Evolutionary conservation across 2,329 filamentous ascomycete genomes (phyloP).

Genomic region (Coniella vitis): DNA sequence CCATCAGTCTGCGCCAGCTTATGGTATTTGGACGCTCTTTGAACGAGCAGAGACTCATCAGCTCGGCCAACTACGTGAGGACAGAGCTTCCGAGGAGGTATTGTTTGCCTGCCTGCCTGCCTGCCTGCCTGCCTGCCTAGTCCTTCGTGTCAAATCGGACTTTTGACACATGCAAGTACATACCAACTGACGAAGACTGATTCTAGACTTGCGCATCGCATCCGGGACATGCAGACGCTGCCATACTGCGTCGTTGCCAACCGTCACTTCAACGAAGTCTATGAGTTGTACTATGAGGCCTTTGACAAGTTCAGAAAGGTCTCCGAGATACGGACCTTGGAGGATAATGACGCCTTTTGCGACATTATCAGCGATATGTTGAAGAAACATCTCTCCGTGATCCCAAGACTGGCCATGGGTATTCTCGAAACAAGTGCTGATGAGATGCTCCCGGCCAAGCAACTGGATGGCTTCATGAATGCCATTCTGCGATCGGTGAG

Average conservation of each 20-base stretch:
- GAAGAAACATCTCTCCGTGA: conserved; percentile 83
- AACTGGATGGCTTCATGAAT: conserved; percentile 93
- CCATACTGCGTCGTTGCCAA: conserved; percentile 97
- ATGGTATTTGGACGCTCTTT: conserved; percentile 95
- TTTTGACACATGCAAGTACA: too few species aligned
- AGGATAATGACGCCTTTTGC: conserved; percentile 88
- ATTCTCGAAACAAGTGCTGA: conserved; percentile 71
- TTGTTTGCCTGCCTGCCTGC: conserved; percentile 18
- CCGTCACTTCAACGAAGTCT: conserved; percentile 85
- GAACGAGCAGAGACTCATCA: conserved; percentile 81
- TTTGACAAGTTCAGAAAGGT: conserved; percentile 86
- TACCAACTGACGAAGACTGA: not conserved
- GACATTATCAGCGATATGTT: conserved; percentile 71
- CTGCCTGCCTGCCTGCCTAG: too few species aligned
- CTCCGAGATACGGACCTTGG: conserved; percentile 73
- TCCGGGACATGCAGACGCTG: conserved; percentile 94
- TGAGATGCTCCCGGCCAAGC: conserved; percentile 69
- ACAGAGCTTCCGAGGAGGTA: conserved; percentile 84
- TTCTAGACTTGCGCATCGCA: conserved; percentile 75
- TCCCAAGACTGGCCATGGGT: conserved; percentile 89
- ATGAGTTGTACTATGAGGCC: conserved; percentile 94
- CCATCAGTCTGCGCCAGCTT: conserved; percentile 92
- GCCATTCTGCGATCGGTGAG: conserved; percentile 80
- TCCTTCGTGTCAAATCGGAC: too few species aligned
- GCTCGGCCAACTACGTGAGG: conserved; percentile 95